Conservation (phyloP, 108 stramenopile genomes). For the Stephanodiscus minutulus region DNA sequence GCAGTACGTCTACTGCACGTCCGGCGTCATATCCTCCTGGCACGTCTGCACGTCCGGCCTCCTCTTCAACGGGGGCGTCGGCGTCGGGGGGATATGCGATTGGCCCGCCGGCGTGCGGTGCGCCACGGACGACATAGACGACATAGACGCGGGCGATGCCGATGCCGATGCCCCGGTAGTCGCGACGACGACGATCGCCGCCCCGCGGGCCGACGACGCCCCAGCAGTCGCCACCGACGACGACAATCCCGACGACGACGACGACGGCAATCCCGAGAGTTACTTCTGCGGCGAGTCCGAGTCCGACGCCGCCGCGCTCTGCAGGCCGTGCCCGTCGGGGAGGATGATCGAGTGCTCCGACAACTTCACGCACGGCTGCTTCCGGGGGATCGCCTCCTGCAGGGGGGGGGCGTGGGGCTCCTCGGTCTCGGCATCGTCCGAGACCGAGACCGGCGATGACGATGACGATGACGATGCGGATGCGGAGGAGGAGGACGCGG, state of each 20-base stretch:
- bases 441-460: too few species aligned
- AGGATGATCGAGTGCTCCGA: constrained; percentile 13
- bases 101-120: constrained; percentile 11
- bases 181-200: neutral
- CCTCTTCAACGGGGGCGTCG: constrained; percentile 33
- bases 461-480: too few species aligned
- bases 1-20: constrained; percentile 32
- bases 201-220: too few species aligned
- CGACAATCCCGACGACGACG: neutral
- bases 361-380: constrained; percentile 20
- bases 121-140: neutral
- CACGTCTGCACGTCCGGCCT: constrained; percentile 11
- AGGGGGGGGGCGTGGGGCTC: too few species aligned
- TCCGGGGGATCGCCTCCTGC: constrained; percentile 2
- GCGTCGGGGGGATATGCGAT: constrained; percentile 29
- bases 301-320: constrained; percentile 9
- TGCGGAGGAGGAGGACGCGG: too few species aligned
- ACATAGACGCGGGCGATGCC: neutral
- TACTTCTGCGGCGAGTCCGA: constrained; percentile 30
- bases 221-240: neutral
- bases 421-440: too few species aligned
- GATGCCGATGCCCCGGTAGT: neutral
- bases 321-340: constrained; percentile 22
- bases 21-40: constrained; percentile 3
- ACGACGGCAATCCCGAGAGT: constrained; percentile 17